phyloP scores from a whole-genome alignment of 495 filamentous ascomycete genomes.

The Annulohypoxylon bovei region DNA sequence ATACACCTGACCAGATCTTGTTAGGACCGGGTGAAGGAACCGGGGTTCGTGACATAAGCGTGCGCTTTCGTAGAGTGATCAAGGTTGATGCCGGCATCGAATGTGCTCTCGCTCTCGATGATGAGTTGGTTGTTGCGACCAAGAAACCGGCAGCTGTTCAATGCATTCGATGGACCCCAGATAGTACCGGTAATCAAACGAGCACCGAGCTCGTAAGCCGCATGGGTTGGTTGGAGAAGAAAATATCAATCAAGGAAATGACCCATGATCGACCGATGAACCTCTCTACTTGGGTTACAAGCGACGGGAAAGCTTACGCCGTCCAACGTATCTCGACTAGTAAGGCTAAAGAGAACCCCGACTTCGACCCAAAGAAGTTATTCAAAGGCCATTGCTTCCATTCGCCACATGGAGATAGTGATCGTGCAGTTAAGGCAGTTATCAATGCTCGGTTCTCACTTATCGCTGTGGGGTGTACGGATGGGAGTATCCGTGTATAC shows the following conservation, averaged over 20 bases:
- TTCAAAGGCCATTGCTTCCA: slow-evolving; percentile 96
- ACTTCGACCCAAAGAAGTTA: slow-evolving; percentile 66
- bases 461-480: slow-evolving; percentile 83
- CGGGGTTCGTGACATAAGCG: slow-evolving; percentile 83
- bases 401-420: slow-evolving; percentile 65
- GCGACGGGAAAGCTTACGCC: slow-evolving; percentile 89
- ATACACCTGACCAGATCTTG: slow-evolving; percentile 62
- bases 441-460: slow-evolving; percentile 96
- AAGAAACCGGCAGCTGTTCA: slow-evolving; percentile 93
- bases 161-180: slow-evolving; percentile 93
- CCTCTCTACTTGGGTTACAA: slow-evolving; percentile 91
- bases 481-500: slow-evolving; percentile 85
- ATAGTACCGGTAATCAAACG: slow-evolving; percentile 82
- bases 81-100: slow-evolving; percentile 96
- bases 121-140: slow-evolving; percentile 93
- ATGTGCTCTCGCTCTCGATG: slow-evolving; percentile 86
- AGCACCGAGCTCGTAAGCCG: slow-evolving; percentile 89
- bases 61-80: slow-evolving; percentile 96
- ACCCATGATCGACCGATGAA: slow-evolving; percentile 98
- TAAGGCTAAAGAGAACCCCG: slow-evolving; percentile 39
- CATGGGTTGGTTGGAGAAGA: slow-evolving; percentile 84
- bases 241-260: slow-evolving; percentile 82
- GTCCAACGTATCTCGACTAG: slow-evolving; percentile 71
- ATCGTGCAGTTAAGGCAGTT: slow-evolving; percentile 75
- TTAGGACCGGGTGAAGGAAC: slow-evolving; percentile 77